Base-by-base conservation (phyloP, 1,139 yeast genomes). In the Ashbya aceris region DNA sequence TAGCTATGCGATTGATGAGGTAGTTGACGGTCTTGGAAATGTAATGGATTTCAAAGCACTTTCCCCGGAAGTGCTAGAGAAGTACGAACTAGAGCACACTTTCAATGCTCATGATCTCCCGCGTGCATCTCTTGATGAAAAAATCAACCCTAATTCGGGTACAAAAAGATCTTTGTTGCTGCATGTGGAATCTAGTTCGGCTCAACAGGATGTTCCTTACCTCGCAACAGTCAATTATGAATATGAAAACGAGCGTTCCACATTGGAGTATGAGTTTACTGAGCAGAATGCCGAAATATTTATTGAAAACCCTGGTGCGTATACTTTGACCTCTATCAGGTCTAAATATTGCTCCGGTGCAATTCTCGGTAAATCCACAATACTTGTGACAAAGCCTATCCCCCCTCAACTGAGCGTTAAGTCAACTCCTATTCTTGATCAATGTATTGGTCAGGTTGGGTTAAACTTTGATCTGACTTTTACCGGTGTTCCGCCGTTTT, bases 391-490 rank as follows among this genome's bases (percentile, higher is more conserved):
- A 0, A 66, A 68, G 37, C 78, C 81, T 2, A 62, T 69, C 6
- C 65, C 76, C 14, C 91, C 91, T 2, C 61, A 57, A 45, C 71
- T 78, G 51, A 67, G 59, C 41, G 77, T 83, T 5, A 49, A 57
- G 4, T 74, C 84, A 1, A 66, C 69, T 2, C 79, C 87, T 2
- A 76, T 89, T 2, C 68, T 77, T 30, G 97, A 91, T 55, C 77
- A 82, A 45, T 91, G 99, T 66, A 83, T 93, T 29, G 98, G 98
- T 1, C 85, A 89, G 41, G 79, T 86, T 8, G 98, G 97, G 0
- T 77, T 86, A 45, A 74, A 74, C 38, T 87, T 89, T 49, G 80
- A 76, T 38, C 62, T 82, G 40, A 62, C 73, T 1, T 71, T 84
- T 40, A 65, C 74, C 5, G 98, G 98, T 11, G 73, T 78, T 26